Evolutionary conservation across 306 rosid genomes (phyloP), one percentile per base, ranked within the genome.

Genomic region (Hippophae tibetana): DNA sequence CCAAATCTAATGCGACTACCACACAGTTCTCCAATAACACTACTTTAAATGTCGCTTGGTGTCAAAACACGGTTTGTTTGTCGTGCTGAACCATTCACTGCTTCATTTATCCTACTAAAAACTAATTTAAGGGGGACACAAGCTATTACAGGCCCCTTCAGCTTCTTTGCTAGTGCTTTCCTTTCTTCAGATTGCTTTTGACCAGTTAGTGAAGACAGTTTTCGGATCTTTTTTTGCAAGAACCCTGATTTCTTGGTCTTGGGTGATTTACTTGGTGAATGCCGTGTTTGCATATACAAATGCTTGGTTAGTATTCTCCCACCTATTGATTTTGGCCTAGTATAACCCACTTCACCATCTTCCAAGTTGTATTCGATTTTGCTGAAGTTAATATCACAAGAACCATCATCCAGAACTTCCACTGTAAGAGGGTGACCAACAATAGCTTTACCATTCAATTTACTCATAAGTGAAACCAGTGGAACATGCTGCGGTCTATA

Each of bases 41-140:
- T 66, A 61, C 7, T 56, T 84, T 81, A 82, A 8, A 66, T 66
- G 53, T 81, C 65, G 54, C 78, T 31, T 52, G 86, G 23, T 23
- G 64, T 66, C 70, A 70, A 61, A 58, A 55, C 74, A n/a, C 73
- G 78, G 70, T 83, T 76, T 2, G 78, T 67, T 38, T 76, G 82
- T 67, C 88, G 74, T 11, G 77, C 90, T 70, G 69, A 79, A 13
- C 93, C 93, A 26, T 76, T 85, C 74, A 83, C 78, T 7, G 96
- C 95, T 75, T 92, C 93, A 11, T 88, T 72, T 82, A 92, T 82
- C 76, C 95, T 71, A 82, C 96, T 85, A 65, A 92, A 92, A 58
- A 85, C 94, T 80, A 92, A 62, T 45, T 69, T 82, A 10, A 92
- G 82, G 50, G 99, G 96, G 63, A 92, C 75, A 68, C 99, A 92